phyloP scores from a whole-genome alignment of 495 filamentous ascomycete species.

The Penicillium diatomitis region DNA sequence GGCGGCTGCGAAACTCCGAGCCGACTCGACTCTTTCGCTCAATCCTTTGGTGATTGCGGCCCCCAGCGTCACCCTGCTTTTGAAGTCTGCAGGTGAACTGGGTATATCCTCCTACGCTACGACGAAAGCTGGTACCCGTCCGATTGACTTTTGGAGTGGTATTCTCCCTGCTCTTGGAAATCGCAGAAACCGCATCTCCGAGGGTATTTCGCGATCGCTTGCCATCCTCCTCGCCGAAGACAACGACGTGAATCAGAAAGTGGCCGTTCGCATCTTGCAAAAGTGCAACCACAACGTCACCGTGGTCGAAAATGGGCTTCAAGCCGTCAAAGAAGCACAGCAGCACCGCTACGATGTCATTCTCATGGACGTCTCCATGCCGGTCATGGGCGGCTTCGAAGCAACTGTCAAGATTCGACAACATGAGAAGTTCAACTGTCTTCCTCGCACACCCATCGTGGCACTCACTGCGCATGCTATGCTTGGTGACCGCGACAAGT shows the following conservation, averaged over 20 bases:
- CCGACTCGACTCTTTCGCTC: slow-evolving; percentile 75
- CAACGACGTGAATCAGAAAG: slow-evolving; percentile 72
- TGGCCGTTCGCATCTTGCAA: slow-evolving; percentile 62
- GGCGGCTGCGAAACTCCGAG: slow-evolving; percentile 67
- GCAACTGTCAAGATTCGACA: slow-evolving; percentile 65
- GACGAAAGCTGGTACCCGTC: slow-evolving; percentile 59
- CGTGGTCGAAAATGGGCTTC: slow-evolving; percentile 66
- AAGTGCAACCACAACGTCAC: slow-evolving; percentile 66
- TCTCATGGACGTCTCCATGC: slow-evolving; percentile 85
- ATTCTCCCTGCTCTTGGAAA: slow-evolving; percentile 90
- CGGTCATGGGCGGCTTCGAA: slow-evolving; percentile 68
- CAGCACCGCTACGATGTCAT: slow-evolving; percentile 59
- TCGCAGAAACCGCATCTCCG: slow-evolving; percentile 67
- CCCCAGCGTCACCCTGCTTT: slow-evolving; percentile 70
- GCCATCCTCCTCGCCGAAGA: slow-evolving; percentile 82
- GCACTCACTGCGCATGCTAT: slow-evolving; percentile 80
- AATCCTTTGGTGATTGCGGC: slow-evolving; percentile 82
- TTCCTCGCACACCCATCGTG: slow-evolving; percentile 57
- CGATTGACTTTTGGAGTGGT: slow-evolving; percentile 87
- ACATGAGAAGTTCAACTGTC: slow-evolving; percentile 39
- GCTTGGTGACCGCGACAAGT: slow-evolving; percentile 73
- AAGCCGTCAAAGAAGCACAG: slow-evolving; percentile 59
- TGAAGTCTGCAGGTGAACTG: slow-evolving; percentile 84
- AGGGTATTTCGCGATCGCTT: slow-evolving; percentile 81
- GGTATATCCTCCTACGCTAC: slow-evolving; percentile 95